phyloP scores from a whole-genome alignment of 176 grass and related monocot genomes.

The Aegilops tauschii region DNA sequence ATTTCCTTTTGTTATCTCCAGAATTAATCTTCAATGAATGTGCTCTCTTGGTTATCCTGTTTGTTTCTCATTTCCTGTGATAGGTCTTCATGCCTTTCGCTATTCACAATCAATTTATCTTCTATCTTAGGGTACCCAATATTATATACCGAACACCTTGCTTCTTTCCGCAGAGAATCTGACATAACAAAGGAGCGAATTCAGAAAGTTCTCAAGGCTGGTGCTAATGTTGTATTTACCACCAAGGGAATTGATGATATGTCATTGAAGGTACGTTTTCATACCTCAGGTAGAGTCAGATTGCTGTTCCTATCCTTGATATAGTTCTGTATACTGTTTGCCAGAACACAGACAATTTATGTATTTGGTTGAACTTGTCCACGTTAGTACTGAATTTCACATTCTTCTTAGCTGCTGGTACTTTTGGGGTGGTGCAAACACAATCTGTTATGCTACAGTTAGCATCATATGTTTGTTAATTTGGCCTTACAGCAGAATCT shows the following conservation, averaged over 20 bases:
- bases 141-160: not conserved
- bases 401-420: conserved; percentile 5
- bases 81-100: not conserved
- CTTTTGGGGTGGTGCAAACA: not conserved
- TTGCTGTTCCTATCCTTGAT: not conserved
- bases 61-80: not conserved
- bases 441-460: not conserved
- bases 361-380: not conserved
- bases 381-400: not conserved
- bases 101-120: not conserved
- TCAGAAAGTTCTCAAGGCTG: conserved; percentile 77
- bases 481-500: not conserved
- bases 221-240: conserved; percentile 87
- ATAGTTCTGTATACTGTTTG: not conserved
- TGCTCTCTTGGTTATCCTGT: not conserved
- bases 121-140: not conserved
- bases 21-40: not conserved
- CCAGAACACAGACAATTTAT: not conserved
- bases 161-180: conserved; percentile 53
- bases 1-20: not conserved
- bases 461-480: not conserved
- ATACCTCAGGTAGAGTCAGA: not conserved
- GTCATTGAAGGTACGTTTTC: conserved; percentile 72
- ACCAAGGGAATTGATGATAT: conserved; percentile 98
- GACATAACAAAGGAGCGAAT: conserved; percentile 93